Percentiles rank a stretch among this genome's conserved stretches.
phyloP scores from a whole-genome alignment of 1,284 basidiomycete species.

The Microbotryum intermedium region DNA sequence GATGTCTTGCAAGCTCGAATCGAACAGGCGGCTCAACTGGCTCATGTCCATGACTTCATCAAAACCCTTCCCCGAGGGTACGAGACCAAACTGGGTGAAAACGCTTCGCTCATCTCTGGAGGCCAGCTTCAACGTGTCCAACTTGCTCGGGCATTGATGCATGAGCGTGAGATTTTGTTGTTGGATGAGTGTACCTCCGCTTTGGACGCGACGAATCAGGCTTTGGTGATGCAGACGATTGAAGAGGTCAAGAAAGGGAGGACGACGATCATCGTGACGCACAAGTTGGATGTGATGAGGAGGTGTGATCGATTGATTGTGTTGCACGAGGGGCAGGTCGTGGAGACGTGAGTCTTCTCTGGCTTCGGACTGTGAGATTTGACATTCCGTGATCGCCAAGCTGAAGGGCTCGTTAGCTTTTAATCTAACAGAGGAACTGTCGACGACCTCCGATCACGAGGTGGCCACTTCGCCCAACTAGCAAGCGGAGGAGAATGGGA shows the following conservation, averaged over 20 bases:
- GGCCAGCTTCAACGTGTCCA: conserved; percentile 89
- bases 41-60: conserved; percentile 82
- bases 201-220: conserved; percentile 73
- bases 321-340: conserved; percentile 61
- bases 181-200: conserved; percentile 92
- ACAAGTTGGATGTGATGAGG: conserved; percentile 83
- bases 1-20: conserved; percentile 45
- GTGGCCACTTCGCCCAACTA: conserved; percentile 58
- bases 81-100: conserved; percentile 78
- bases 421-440: conserved; percentile 11
- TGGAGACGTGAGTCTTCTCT: conserved; percentile 49
- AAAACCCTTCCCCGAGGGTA: conserved; percentile 69
- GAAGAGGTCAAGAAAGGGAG: conserved; percentile 53
- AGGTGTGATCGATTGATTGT: conserved; percentile 85
- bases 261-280: conserved; percentile 86
- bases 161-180: conserved; percentile 64
- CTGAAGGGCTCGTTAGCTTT: not conserved
- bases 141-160: conserved; percentile 81
- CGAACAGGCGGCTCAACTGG: conserved; percentile 58
- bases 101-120: conserved; percentile 77
- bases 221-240: conserved; percentile 69
- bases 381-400: not conserved
- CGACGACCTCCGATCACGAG: conserved; percentile 49
- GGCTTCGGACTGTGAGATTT: no score
- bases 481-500: conserved; percentile 81